Evolutionary conservation across 176 grass and related monocot species (phyloP).

Genomic region (Luzula sylvatica): DNA sequence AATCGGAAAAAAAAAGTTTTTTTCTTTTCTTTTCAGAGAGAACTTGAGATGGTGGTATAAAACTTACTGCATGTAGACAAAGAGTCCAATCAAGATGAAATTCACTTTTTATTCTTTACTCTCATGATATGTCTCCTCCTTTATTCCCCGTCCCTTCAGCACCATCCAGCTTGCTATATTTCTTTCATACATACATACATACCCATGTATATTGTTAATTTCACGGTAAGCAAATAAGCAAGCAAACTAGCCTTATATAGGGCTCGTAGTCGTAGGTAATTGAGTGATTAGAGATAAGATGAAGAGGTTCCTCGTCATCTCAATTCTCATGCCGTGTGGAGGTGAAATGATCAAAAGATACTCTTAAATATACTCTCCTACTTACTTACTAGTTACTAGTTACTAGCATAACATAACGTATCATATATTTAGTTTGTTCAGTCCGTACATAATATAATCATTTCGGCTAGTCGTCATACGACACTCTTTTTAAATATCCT

Average conservation of each 20-base stretch:
- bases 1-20: no score
- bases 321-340: no score
- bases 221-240: neutral
- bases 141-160: conserved; percentile 25
- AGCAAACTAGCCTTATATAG: neutral
- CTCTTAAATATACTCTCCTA: no score
- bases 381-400: no score
- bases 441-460: neutral
- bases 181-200: neutral
- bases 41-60: conserved; percentile 17
- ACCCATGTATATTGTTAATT: neutral
- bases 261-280: neutral
- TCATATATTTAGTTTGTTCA: conserved; percentile 7
- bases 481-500: conserved; percentile 1
- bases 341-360: neutral
- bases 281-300: conserved; percentile 16
- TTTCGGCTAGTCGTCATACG: conserved; percentile 13
- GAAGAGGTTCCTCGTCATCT: neutral
- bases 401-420: no score
- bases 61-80: conserved; percentile 26
- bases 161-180: neutral
- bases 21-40: no score
- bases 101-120: conserved; percentile 2
- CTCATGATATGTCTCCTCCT: conserved; percentile 17
- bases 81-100: conserved; percentile 12